These are phyloP conservation scores for Colletotrichum spinosum DNA, from an alignment of 2,329 filamentous ascomycete genomes.

Conservation along the genomic window DNA sequence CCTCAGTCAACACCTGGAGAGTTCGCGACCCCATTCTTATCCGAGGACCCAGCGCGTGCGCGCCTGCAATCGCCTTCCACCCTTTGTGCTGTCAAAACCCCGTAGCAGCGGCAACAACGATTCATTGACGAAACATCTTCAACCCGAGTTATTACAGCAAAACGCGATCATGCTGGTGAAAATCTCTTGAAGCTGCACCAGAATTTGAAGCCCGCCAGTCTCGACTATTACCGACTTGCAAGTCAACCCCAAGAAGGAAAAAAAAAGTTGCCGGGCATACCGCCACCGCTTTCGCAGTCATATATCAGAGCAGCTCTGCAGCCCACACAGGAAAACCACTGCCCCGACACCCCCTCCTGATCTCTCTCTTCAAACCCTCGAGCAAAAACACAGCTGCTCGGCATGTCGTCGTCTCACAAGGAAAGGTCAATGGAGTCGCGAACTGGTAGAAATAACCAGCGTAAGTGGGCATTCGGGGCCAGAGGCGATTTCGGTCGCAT, in stretches of 20 bases:
- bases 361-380: conserved; percentile 20
- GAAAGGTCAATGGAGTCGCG: conserved; percentile 77
- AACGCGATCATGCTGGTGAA: conserved; percentile 39
- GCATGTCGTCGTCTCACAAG: conserved; percentile 40
- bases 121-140: conserved; percentile 1
- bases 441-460: conserved; percentile 82
- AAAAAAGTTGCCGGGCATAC: conserved; percentile 32
- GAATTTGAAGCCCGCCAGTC: conserved; percentile 19
- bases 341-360: conserved; percentile 21
- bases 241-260: conserved; percentile 15
- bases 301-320: conserved; percentile 30
- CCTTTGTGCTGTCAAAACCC: conserved; percentile 7
- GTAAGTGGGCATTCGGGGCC: conserved; percentile 65
- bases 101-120: conserved; percentile 11
- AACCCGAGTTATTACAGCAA: conserved; percentile 10
- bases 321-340: conserved; percentile 11
- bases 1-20: conserved; percentile 23
- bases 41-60: conserved; percentile 22
- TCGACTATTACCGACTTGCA: conserved; percentile 24
- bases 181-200: conserved; percentile 30
- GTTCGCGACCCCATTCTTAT: conserved; percentile 17
- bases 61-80: conserved; percentile 5
- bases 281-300: conserved; percentile 8
- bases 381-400: conserved; percentile 19
- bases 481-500: conserved; percentile 24